Evolutionary conservation across 805 yeast genomes (phyloP).

Genomic region (Zygoascus biomembranicola): DNA sequence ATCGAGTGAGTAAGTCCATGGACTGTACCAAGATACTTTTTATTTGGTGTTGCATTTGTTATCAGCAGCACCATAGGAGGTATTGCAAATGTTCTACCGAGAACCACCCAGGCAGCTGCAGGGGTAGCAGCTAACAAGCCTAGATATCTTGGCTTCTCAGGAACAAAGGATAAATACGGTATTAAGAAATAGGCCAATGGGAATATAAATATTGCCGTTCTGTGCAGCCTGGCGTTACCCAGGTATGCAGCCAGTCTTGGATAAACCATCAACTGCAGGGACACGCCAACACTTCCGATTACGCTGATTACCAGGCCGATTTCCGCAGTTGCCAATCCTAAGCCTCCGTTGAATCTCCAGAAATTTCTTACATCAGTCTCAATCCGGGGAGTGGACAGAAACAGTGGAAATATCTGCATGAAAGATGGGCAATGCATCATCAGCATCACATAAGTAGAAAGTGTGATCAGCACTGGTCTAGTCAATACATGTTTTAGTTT

Average conservation of each 20-base stretch:
- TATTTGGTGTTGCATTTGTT: slow-evolving; percentile 20
- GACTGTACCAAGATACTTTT: slow-evolving; percentile 19
- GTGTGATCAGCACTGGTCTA: slow-evolving; percentile 16
- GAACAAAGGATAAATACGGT: slow-evolving; percentile 34
- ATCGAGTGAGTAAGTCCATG: slow-evolving; percentile 20
- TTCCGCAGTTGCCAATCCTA: slow-evolving; percentile 39
- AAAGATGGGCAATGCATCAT: slow-evolving; percentile 43
- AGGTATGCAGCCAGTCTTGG: slow-evolving; percentile 43
- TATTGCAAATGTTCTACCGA: slow-evolving; percentile 20
- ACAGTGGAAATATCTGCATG: slow-evolving; percentile 48
- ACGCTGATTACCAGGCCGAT: slow-evolving; percentile 44
- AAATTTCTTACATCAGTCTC: slow-evolving; percentile 25
- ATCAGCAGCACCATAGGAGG: slow-evolving; percentile 22
- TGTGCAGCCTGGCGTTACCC: slow-evolving; percentile 38
- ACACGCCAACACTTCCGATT: slow-evolving; percentile 46
- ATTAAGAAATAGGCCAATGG: slow-evolving; percentile 39
- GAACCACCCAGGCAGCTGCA: slow-evolving; percentile 8
- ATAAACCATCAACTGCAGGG: slow-evolving; percentile 40
- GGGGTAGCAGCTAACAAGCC: slow-evolving; percentile 4
- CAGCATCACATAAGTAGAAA: slow-evolving; percentile 20
- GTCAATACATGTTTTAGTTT: slow-evolving; percentile 15
- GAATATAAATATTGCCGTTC: slow-evolving; percentile 34
- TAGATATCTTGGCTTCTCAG: slow-evolving; percentile 8
- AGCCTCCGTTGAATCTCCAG: slow-evolving; percentile 45
- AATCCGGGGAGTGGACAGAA: slow-evolving; percentile 33